Evolutionary conservation across 768 basidiomycete genomes (phyloP).

Genomic region (Auriscalpium vulgare): DNA sequence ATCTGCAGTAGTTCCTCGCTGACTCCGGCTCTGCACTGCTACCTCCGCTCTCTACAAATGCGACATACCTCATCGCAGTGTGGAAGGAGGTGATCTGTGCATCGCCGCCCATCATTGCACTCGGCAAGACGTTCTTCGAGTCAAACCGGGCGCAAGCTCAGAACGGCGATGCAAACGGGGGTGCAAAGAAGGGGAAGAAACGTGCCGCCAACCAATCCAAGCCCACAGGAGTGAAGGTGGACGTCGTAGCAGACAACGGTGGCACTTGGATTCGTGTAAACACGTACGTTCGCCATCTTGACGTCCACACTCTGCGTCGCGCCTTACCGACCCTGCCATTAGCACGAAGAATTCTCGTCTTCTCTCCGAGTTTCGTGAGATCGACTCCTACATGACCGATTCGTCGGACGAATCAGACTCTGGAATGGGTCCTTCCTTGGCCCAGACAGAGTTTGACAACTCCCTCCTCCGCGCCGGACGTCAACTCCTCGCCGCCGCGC

Average conservation of each 20-base stretch:
- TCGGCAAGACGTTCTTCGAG: conserved; percentile 48
- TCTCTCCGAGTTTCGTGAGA: conserved; percentile 73
- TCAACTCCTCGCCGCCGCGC: conserved; percentile 57
- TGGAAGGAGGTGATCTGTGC: conserved; percentile 73
- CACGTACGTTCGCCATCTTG: conserved; percentile 49
- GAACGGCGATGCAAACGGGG: no score
- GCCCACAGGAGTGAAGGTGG: conserved; percentile 52
- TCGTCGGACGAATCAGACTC: conserved; percentile 35
- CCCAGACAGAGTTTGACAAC: conserved; percentile 55
- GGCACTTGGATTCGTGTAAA: conserved; percentile 78
- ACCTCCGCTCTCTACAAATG: conserved; percentile 62
- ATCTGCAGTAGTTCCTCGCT: conserved; percentile 53
- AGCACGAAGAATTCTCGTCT: conserved; percentile 76
- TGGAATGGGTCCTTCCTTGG: conserved; percentile 28
- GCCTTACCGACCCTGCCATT: background rate
- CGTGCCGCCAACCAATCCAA: conserved; percentile 6
- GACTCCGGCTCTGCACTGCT: conserved; percentile 35
- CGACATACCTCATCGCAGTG: conserved; percentile 72
- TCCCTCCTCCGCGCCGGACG: conserved; percentile 65
- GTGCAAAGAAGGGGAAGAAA: background rate
- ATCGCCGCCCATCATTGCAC: conserved; percentile 43
- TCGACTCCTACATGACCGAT: conserved; percentile 73
- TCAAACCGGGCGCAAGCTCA: conserved; percentile 5
- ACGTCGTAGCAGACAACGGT: conserved; percentile 72
- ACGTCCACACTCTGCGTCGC: background rate